Evolutionary conservation across 2,329 filamentous ascomycete genomes (phyloP).

Genomic region (Alternaria arborescens): DNA sequence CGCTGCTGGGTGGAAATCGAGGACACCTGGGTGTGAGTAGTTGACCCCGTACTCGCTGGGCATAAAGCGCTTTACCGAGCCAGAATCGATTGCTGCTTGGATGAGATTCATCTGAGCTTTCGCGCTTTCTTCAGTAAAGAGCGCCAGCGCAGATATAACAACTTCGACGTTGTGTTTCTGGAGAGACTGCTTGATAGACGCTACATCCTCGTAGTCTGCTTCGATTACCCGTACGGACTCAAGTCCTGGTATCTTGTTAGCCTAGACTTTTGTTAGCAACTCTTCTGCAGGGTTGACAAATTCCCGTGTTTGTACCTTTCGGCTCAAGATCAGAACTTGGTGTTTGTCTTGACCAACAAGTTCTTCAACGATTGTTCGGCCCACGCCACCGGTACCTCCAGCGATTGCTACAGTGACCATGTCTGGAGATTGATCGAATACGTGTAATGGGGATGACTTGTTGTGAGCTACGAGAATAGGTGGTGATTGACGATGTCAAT

Average conservation of each 20-base stretch:
- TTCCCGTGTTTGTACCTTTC: conserved; percentile 15
- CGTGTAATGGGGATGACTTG: background rate
- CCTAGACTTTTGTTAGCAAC: background rate
- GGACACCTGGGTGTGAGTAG: conserved; percentile 4
- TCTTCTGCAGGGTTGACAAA: background rate
- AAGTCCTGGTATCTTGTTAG: background rate
- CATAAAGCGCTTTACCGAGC: conserved; percentile 22
- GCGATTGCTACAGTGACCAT: conserved; percentile 30
- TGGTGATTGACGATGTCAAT: background rate
- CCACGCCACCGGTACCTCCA: conserved; percentile 34
- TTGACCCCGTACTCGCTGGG: conserved; percentile 28
- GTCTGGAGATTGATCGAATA: background rate
- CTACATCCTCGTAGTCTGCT: conserved; percentile 18
- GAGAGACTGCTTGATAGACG: conserved; percentile 15
- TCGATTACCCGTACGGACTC: conserved; percentile 16
- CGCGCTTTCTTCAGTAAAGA: conserved; percentile 13
- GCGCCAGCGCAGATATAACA: conserved; percentile 26
- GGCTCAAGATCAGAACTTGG: conserved; percentile 24
- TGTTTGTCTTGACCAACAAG: conserved; percentile 23
- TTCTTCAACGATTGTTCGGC: conserved; percentile 27
- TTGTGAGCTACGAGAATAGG: background rate
- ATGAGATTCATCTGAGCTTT: conserved; percentile 28
- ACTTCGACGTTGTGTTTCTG: conserved; percentile 16
- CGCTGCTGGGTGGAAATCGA: conserved; percentile 14
- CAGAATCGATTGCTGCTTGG: conserved; percentile 20